Evolutionary conservation across 192 early-diverging fungal genomes (phyloP).

Genomic region (Dissophora ornata): DNA sequence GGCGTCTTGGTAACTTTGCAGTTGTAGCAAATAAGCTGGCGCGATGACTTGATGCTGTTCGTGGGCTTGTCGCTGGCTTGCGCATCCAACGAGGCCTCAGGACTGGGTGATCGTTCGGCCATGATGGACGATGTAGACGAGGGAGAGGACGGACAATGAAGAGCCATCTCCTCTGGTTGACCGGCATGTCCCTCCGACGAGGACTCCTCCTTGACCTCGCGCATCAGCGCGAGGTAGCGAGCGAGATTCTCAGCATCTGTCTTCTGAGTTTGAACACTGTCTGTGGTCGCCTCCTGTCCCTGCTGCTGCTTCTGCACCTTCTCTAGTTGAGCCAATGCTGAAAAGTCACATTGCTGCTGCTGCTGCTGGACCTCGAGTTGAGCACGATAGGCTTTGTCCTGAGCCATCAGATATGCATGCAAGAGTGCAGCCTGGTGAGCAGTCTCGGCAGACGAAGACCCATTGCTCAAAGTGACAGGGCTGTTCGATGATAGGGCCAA

Average conservation of each 20-base stretch:
- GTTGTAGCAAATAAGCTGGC: constrained; percentile 74
- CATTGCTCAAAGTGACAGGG: neutral
- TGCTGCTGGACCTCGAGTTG: constrained; percentile 28
- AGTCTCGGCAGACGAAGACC: constrained; percentile 22
- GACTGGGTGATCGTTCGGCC: constrained; percentile 34
- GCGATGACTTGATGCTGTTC: constrained; percentile 46
- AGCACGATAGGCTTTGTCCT: constrained; percentile 15
- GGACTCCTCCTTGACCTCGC: constrained; percentile 29
- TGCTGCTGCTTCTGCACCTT: constrained; percentile 19
- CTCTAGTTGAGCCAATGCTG: constrained; percentile 10
- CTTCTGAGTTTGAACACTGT: constrained; percentile 29
- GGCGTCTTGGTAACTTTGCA: constrained; percentile 82
- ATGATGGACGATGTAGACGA: constrained; percentile 26
- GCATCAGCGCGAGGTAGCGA: constrained; percentile 42
- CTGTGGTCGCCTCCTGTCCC: neutral
- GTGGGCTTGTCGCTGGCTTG: neutral
- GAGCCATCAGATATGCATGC: constrained; percentile 43
- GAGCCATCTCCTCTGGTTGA: constrained; percentile 8
- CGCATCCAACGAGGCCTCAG: constrained; percentile 8
- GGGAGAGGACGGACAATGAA: constrained; percentile 21
- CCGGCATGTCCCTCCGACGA: neutral
- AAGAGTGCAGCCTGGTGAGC: constrained; percentile 47
- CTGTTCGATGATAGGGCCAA: neutral
- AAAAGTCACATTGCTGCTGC: constrained; percentile 21
- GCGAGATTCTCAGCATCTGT: constrained; percentile 41